phyloP scores from a whole-genome alignment of 257 asterid genomes.

The Nemophila menziesii region DNA sequence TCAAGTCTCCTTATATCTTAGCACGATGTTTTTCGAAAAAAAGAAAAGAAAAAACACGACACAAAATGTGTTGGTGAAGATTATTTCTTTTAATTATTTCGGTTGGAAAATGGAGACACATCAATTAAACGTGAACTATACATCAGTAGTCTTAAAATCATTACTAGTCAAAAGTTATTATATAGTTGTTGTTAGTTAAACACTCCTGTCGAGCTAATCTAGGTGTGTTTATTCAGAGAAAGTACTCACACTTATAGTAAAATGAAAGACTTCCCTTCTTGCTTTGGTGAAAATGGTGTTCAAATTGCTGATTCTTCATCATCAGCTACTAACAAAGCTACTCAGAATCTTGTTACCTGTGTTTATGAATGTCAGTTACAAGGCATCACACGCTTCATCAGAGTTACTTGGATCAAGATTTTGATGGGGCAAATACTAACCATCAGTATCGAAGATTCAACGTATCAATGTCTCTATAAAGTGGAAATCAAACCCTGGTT shows the following conservation, averaged over 20 bases:
- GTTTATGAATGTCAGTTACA: constrained; percentile 31
- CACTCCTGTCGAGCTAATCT: no score
- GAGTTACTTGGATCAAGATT: constrained; percentile 47
- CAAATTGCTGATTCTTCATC: constrained; percentile 41
- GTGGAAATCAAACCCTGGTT: constrained; percentile 65
- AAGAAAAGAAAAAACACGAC: no score
- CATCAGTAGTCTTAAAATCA: neutral
- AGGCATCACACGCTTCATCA: constrained; percentile 37
- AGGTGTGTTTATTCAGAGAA: no score
- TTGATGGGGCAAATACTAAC: constrained; percentile 49
- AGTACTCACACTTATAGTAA: neutral
- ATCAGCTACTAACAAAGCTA: constrained; percentile 16
- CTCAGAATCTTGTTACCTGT: constrained; percentile 50
- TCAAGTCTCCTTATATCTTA: no score
- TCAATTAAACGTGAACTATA: neutral
- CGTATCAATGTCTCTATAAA: constrained; percentile 28
- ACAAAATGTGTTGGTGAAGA: no score
- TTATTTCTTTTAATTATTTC: neutral
- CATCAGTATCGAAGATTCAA: constrained; percentile 31
- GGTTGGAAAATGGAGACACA: neutral
- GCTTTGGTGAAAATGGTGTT: constrained; percentile 69
- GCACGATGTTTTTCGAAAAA: no score
- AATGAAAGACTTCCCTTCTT: constrained; percentile 76
- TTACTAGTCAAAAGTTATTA: no score
- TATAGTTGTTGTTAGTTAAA: neutral